These are phyloP conservation scores for Diaporthe destruens DNA, from an alignment of 2,329 filamentous ascomycete genomes.

Conservation along the genomic window DNA sequence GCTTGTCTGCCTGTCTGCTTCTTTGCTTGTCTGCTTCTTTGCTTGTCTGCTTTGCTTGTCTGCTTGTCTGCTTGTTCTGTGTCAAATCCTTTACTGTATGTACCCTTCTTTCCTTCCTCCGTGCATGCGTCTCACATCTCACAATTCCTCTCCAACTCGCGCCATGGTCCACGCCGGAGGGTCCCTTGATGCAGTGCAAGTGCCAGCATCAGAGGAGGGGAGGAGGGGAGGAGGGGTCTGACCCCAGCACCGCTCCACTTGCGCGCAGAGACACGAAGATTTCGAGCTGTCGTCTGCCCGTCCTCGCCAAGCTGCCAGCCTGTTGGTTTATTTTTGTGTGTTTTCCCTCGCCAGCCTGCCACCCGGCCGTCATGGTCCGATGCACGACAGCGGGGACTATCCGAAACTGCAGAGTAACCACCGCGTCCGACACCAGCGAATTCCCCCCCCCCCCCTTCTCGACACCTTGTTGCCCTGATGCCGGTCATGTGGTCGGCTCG, in stretches of 20 bases:
- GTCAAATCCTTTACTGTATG: constrained; percentile 22
- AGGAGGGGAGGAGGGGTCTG: constrained; percentile 29
- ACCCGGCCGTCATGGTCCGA: constrained; percentile 9
- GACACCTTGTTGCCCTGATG: not conserved
- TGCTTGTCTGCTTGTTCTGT: not conserved
- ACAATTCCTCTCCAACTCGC: constrained; percentile 29
- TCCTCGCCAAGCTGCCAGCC: not conserved
- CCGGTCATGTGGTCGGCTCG: constrained; percentile 28
- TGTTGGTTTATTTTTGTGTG: constrained; percentile 2
- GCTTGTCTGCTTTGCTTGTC: too few relatives aligned
- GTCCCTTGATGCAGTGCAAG: constrained; percentile 36
- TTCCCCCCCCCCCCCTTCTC: too few relatives aligned
- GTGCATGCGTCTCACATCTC: constrained; percentile 34
- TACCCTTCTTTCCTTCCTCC: constrained; percentile 28
- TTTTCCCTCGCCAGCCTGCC: constrained; percentile 1
- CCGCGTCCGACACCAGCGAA: constrained; percentile 11
- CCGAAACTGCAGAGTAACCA: constrained; percentile 21
- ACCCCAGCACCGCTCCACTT: constrained; percentile 31
- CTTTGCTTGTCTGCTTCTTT: too few relatives aligned
- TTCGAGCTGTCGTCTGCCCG: constrained; percentile 33
- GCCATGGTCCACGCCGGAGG: constrained; percentile 29
- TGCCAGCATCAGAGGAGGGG: constrained; percentile 21
- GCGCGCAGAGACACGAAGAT: constrained; percentile 27
- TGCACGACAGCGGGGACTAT: constrained; percentile 35
- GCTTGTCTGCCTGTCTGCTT: too few relatives aligned